phyloP scores from a whole-genome alignment of 352 stramenopile species.

The Lagenidium giganteum region DNA sequence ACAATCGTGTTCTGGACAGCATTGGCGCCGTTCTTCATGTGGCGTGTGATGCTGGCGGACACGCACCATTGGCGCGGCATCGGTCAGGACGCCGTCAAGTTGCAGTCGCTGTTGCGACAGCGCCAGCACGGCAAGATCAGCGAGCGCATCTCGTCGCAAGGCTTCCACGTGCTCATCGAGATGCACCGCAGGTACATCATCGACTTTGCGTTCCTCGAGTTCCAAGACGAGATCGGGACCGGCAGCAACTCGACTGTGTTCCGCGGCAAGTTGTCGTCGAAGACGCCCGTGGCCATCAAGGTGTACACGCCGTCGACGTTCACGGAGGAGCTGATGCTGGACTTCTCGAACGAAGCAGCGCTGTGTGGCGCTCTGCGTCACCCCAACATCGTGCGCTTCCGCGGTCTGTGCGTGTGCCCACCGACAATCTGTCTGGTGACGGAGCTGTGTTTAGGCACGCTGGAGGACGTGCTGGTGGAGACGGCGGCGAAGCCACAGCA shows the following conservation, averaged over 20 bases:
- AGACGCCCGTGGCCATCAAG: conserved; percentile 41
- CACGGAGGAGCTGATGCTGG: conserved; percentile 39
- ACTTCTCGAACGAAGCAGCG: conserved; percentile 30
- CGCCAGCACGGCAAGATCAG: conserved; percentile 9
- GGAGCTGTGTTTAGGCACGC: conserved; percentile 26
- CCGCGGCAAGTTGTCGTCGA: conserved; percentile 29
- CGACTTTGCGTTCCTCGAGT: conserved; percentile 55
- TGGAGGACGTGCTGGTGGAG: conserved; percentile 13
- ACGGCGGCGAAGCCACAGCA: conserved; percentile 8
- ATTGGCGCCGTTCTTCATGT: conserved; percentile 58
- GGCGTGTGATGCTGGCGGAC: conserved; percentile 63
- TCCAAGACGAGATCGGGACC: conserved; percentile 37
- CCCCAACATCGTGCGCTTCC: conserved; percentile 36
- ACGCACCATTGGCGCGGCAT: conserved; percentile 71
- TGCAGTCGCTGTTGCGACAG: conserved; percentile 47
- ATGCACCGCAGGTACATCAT: conserved; percentile 66
- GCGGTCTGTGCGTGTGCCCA: conserved; percentile 33
- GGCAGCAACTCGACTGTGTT: conserved; percentile 49
- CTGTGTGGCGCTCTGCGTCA: conserved; percentile 28
- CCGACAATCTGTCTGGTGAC: conserved; percentile 39
- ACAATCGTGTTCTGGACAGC: conserved; percentile 40
- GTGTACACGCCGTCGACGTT: conserved; percentile 53
- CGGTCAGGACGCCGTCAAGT: conserved; percentile 37
- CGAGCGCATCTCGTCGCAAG: conserved; percentile 24
- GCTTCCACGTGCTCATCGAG: conserved; percentile 54